Base-by-base conservation (phyloP, 2,329 filamentous ascomycete species). In the Gnomoniopsis smithogilvyi region DNA sequence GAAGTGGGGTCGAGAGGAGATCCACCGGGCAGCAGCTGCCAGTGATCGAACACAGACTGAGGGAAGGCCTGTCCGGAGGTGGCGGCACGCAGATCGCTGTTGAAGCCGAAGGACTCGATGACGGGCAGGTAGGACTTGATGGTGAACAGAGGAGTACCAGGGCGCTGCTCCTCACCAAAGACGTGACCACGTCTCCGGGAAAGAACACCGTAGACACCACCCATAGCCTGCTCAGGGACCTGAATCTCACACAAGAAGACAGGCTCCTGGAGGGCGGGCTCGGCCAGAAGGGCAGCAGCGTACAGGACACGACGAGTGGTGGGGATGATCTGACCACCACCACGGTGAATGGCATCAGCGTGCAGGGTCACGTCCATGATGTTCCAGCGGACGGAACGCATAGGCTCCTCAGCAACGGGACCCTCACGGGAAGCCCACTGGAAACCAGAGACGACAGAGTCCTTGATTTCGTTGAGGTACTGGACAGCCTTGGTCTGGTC, bases 401-500 rank as follows among this genome's bases (percentile, higher is more conserved):
- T 94, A 72, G 95, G 95, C 88, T 99, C 95, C 82, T 99, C 95
- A 70, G 90, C 93, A 75, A 99, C 81, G 72, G 95, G 95, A 84
- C 95, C 95, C 86, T 99, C 95, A 76, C 94, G 90, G 71, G 91
- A 92, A 68, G 95, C 95, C 95, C 95, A 99, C 82, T 99, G 95
- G 92, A 99, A 99, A 88, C 95, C 95, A 69, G 95, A 98, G 74
- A 98, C 93, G 70, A 98, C 89, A 63, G 94, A 98, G 76, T 99
- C 95, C 91, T 99, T 99, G 88, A 99, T 99, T 91, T 99, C 95
- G 84, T 92, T 95, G 74, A 99, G 87, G 89, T 98, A 99, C 85
- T 99, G 95, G 68, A 99, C 95, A 71, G 95, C 95, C 91, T 98
- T 99, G 86, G 94, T 97, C 89, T 98, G 95, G 82, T 99, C 95